Conservation (phyloP, 1,284 basidiomycete genomes). For the Agaricales sp. region DNA sequence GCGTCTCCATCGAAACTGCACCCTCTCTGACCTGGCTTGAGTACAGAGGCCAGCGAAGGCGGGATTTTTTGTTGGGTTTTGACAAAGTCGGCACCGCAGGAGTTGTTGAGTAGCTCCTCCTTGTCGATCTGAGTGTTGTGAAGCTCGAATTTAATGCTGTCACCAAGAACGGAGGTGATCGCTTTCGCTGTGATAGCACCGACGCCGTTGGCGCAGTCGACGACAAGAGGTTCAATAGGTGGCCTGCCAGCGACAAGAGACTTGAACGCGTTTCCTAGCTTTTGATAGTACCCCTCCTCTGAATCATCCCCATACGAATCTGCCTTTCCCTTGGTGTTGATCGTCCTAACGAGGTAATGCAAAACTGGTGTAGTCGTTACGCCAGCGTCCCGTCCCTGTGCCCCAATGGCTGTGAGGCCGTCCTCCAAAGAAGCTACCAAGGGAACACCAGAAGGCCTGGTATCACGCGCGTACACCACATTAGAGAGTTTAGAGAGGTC, state of each 20-base stretch:
- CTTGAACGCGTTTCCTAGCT: slow-evolving; percentile 81
- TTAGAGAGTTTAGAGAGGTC: slow-evolving; percentile 70
- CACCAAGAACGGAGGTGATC: slow-evolving; percentile 46
- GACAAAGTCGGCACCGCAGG: slow-evolving; percentile 95
- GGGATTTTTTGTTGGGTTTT: slow-evolving; percentile 88
- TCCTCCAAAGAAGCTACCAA: slow-evolving; percentile 81
- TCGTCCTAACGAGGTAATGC: slow-evolving; percentile 89
- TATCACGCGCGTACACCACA: slow-evolving; percentile 90
- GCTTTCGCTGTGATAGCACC: slow-evolving; percentile 66
- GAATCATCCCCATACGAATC: slow-evolving; percentile 80
- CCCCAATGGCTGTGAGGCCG: slow-evolving; percentile 68
- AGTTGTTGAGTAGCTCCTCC: slow-evolving; percentile 71
- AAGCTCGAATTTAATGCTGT: slow-evolving; percentile 44
- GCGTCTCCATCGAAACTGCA: slow-evolving; percentile 98
- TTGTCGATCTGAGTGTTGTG: slow-evolving; percentile 63
- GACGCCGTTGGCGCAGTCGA: slow-evolving; percentile 98
- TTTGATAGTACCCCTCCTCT: slow-evolving; percentile 81
- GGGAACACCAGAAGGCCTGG: slow-evolving; percentile 79
- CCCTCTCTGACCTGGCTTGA: slow-evolving; percentile 67
- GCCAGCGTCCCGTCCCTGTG: slow-evolving; percentile 61
- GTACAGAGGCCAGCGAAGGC: slow-evolving; percentile 49
- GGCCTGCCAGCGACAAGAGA: slow-evolving; percentile 72
- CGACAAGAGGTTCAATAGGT: slow-evolving; percentile 51
- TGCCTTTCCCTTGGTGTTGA: slow-evolving; percentile 75
- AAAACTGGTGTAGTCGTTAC: slow-evolving; percentile 92